Conservation (phyloP, 148 eudicot genomes). For the Hydrangea macrophylla region DNA sequence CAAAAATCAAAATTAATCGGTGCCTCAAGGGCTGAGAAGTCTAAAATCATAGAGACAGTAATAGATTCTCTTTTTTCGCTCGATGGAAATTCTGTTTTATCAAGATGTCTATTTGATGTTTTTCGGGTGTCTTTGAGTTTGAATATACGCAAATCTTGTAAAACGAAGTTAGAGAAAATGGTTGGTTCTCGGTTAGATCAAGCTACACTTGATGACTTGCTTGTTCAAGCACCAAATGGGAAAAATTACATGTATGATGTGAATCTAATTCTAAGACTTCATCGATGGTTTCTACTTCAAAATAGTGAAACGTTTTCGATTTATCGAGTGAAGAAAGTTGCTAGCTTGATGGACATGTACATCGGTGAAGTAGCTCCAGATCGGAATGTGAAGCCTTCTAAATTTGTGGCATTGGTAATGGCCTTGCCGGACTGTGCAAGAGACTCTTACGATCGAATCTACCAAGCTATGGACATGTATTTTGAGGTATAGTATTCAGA, state of each 20-base stretch:
- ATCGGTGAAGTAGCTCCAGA: constrained; percentile 61
- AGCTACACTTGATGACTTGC: constrained; percentile 47
- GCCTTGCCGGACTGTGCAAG: constrained; percentile 46
- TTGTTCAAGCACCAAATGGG: constrained; percentile 35
- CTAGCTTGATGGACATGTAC: constrained; percentile 48
- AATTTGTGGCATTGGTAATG: constrained; percentile 38
- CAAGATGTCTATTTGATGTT: constrained; percentile 31
- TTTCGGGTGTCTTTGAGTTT: constrained; percentile 31
- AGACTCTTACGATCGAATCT: constrained; percentile 46
- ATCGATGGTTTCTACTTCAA: constrained; percentile 33
- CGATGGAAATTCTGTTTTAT: constrained; percentile 32
- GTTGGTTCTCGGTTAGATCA: constrained; percentile 59
- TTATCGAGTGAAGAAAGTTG: constrained; percentile 39
- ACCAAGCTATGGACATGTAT: constrained; percentile 46
- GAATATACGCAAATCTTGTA: constrained; percentile 24
- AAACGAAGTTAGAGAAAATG: constrained; percentile 35
- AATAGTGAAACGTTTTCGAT: constrained; percentile 19
- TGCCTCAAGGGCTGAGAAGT: constrained; percentile 20
- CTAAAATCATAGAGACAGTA: constrained; percentile 29
- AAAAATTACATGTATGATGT: constrained; percentile 36
- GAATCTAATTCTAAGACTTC: constrained; percentile 38
- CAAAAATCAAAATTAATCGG: constrained; percentile 27
- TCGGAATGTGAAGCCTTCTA: constrained; percentile 36
- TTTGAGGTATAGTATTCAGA: constrained; percentile 39
- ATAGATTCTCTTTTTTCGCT: constrained; percentile 37